These are phyloP conservation scores for Nymphaea thermarum DNA, from an alignment of 164 flowering plant species.

Conservation along the genomic window DNA sequence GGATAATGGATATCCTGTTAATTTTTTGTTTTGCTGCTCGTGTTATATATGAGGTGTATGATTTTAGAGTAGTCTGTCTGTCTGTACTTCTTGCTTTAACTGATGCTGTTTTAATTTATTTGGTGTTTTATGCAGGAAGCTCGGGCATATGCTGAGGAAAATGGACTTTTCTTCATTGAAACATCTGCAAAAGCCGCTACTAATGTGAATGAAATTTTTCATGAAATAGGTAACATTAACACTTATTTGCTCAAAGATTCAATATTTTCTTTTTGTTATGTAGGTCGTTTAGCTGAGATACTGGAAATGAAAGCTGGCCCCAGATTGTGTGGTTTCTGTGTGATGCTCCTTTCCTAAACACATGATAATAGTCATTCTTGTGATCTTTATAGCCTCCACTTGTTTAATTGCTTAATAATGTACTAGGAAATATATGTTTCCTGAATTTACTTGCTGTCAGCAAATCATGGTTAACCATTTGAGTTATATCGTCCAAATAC, in stretches of 20 bases:
- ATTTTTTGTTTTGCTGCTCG: too few relatives aligned
- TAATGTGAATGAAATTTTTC: slow-evolving; percentile 68
- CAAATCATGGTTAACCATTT: too few relatives aligned
- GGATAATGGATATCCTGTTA: too few relatives aligned
- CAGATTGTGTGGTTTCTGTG: background rate
- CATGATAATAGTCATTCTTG: too few relatives aligned
- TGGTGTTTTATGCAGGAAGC: slow-evolving; percentile 47
- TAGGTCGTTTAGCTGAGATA: too few relatives aligned
- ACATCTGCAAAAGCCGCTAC: slow-evolving; percentile 80
- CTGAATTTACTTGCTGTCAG: too few relatives aligned
- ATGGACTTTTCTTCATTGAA: slow-evolving; percentile 80
- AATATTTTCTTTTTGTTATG: background rate
- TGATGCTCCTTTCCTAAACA: background rate
- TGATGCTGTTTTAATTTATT: background rate
- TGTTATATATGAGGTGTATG: too few relatives aligned
- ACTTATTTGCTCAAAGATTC: background rate
- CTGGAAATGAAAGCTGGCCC: too few relatives aligned
- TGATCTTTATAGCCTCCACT: background rate
- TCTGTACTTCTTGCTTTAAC: slow-evolving; percentile 2
- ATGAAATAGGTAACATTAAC: slow-evolving; percentile 54
- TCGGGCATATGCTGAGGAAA: slow-evolving; percentile 63
- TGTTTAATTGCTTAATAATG: background rate
- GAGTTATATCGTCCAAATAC: too few relatives aligned
- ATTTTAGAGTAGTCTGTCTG: background rate
- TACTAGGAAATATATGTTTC: too few relatives aligned